Conservation (phyloP, 225 moss, liverwort and hornwort species). For the Pseudisothecium myosuroides region DNA sequence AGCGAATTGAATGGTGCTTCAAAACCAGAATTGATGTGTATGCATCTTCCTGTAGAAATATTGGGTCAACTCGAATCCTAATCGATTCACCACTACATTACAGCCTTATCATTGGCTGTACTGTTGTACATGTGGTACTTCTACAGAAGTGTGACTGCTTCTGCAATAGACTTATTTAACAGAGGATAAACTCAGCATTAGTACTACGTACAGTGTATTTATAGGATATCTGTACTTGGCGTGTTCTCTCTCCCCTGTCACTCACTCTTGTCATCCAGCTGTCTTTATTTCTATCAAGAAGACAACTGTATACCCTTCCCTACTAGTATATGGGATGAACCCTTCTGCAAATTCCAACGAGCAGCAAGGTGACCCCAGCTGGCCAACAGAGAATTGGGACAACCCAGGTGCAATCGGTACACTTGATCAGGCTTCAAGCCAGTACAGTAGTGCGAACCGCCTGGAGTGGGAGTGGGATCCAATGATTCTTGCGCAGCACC, state of each 20-base stretch:
- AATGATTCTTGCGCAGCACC: slow-evolving; percentile 86
- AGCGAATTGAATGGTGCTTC: not conserved
- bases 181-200: slow-evolving; percentile 7
- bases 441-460: slow-evolving; percentile 58
- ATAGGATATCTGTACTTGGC: slow-evolving; percentile 35
- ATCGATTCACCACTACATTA: not conserved
- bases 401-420: slow-evolving; percentile 53
- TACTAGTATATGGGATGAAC: slow-evolving; percentile 97
- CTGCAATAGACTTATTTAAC: not conserved
- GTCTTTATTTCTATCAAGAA: slow-evolving; percentile 10
- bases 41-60: not conserved
- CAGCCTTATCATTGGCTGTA: not conserved
- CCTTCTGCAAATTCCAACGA: slow-evolving; percentile 90
- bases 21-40: not conserved
- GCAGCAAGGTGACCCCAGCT: slow-evolving; percentile 92
- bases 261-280: slow-evolving; percentile 59
- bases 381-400: slow-evolving; percentile 91
- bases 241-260: slow-evolving; percentile 74
- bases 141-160: not conserved
- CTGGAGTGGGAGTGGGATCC: slow-evolving; percentile 98
- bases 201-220: slow-evolving; percentile 17
- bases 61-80: not conserved
- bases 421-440: slow-evolving; percentile 53
- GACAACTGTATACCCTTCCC: slow-evolving; percentile 20
- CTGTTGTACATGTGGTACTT: slow-evolving; percentile 5